Percentiles rank a stretch among this genome's conserved stretches.
These are phyloP conservation scores for Pseudophaeomoniella oleicola DNA, from an alignment of 2,329 filamentous ascomycete species.

Conservation along the genomic window DNA sequence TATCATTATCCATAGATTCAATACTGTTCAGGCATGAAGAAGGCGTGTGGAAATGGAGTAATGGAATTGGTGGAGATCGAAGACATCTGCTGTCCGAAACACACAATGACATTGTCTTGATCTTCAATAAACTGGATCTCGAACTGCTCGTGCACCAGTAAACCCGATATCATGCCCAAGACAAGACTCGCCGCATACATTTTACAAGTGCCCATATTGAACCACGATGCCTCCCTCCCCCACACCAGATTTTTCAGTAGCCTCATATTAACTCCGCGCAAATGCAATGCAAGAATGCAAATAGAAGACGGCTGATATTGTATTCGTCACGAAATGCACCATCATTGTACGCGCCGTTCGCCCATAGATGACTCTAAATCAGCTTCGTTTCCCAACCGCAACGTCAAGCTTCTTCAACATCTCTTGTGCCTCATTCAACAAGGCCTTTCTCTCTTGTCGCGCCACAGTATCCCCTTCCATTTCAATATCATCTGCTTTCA, in stretches of 20 bases:
- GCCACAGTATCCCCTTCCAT: slow-evolving; percentile 50
- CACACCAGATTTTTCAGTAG: neutral
- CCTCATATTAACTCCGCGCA: neutral
- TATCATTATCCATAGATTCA: too few species aligned
- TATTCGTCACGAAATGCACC: neutral
- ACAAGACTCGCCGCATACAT: too few species aligned
- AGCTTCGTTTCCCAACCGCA: slow-evolving; percentile 7
- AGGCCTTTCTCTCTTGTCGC: slow-evolving; percentile 30
- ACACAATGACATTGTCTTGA: too few species aligned
- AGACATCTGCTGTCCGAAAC: too few species aligned
- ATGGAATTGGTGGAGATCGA: too few species aligned
- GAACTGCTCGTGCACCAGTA: too few species aligned
- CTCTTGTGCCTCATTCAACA: slow-evolving; percentile 27
- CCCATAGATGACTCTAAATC: too few species aligned
- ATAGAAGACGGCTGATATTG: neutral
- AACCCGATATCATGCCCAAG: too few species aligned
- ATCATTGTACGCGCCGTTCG: neutral
- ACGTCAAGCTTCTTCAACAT: slow-evolving; percentile 23
- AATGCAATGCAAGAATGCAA: neutral
- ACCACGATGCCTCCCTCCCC: neutral
- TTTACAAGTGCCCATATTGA: too few species aligned
- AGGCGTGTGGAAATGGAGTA: too few species aligned
- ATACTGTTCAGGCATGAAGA: too few species aligned
- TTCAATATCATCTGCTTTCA: slow-evolving; percentile 57
- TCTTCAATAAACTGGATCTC: too few species aligned